phyloP scores from a whole-genome alignment of 176 grass and related monocot species.

The Cenchrus americanus region DNA sequence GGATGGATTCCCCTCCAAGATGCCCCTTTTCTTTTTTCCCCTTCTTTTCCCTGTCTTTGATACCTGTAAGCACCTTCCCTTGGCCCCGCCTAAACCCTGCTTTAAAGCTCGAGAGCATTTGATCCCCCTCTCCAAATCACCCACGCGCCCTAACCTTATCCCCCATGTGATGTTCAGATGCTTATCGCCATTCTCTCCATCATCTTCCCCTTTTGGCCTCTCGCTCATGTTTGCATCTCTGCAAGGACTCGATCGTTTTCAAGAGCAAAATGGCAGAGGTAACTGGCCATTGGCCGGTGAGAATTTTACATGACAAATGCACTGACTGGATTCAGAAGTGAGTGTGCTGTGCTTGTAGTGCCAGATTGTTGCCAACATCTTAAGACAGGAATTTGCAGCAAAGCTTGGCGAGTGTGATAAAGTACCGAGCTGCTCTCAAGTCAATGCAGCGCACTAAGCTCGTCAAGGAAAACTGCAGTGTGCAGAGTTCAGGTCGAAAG shows the following conservation, averaged over 20 bases:
- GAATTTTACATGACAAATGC: no score
- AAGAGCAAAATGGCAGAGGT: no score
- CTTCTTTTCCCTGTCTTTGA: constrained; percentile 42
- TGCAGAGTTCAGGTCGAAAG: constrained; percentile 31
- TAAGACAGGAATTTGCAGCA: constrained; percentile 26
- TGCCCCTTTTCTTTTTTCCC: constrained; percentile 47
- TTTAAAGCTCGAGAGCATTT: constrained; percentile 44
- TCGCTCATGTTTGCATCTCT: neutral
- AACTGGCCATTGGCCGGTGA: no score
- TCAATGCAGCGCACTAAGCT: constrained; percentile 27
- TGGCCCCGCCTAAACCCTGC: constrained; percentile 22
- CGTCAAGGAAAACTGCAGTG: constrained; percentile 23
- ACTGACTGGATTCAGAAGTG: neutral
- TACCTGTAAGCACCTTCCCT: constrained; percentile 56
- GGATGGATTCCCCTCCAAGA: constrained; percentile 55
- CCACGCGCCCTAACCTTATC: constrained; percentile 42
- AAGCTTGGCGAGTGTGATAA: constrained; percentile 15
- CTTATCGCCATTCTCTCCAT: neutral
- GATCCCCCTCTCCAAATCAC: constrained; percentile 40
- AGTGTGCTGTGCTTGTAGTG: neutral
- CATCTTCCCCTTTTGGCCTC: neutral
- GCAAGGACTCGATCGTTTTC: neutral
- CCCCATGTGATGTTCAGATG: constrained; percentile 6
- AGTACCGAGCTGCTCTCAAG: constrained; percentile 15
- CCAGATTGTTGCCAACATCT: neutral